Conservation (phyloP, 2,329 filamentous ascomycete genomes). For the Seiridium unicorne region DNA sequence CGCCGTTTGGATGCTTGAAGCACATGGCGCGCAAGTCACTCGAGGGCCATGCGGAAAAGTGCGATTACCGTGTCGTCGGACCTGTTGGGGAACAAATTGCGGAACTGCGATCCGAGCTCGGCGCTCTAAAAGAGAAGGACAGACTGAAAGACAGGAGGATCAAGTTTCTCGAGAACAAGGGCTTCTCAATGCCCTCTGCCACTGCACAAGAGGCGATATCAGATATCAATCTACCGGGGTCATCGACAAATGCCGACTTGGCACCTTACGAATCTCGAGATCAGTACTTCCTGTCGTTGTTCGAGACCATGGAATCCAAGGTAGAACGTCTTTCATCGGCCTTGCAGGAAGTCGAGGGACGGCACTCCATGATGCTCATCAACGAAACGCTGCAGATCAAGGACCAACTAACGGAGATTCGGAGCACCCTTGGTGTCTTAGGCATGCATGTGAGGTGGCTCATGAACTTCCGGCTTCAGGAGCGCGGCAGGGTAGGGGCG, state of each 20-base stretch:
- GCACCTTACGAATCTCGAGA: constrained; percentile 37
- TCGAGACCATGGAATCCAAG: constrained; percentile 52
- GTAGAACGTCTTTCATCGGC: constrained; percentile 57
- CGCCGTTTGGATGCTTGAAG: constrained; percentile 47
- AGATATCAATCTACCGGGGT: constrained; percentile 22
- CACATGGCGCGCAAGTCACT: constrained; percentile 36
- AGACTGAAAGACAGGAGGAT: constrained; percentile 38
- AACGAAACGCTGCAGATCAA: constrained; percentile 62
- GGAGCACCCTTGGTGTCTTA: constrained; percentile 55
- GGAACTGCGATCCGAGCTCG: constrained; percentile 47
- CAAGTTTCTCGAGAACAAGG: constrained; percentile 38
- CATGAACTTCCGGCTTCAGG: constrained; percentile 50
- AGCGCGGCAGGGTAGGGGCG: constrained; percentile 31
- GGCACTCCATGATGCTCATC: constrained; percentile 59
- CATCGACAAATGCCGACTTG: constrained; percentile 18
- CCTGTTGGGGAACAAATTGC: constrained; percentile 46
- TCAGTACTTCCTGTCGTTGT: constrained; percentile 42
- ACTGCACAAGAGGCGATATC: constrained; percentile 18
- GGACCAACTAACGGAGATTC: constrained; percentile 60
- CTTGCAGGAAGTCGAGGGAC: constrained; percentile 56
- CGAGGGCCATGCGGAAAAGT: constrained; percentile 43
- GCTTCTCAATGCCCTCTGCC: constrained; percentile 23
- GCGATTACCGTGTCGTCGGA: constrained; percentile 52
- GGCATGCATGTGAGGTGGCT: constrained; percentile 61
- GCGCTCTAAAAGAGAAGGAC: constrained; percentile 37